These are phyloP conservation scores for Fusarium buharicum DNA, from an alignment of 2,329 filamentous ascomycete species.

Conservation along the genomic window DNA sequence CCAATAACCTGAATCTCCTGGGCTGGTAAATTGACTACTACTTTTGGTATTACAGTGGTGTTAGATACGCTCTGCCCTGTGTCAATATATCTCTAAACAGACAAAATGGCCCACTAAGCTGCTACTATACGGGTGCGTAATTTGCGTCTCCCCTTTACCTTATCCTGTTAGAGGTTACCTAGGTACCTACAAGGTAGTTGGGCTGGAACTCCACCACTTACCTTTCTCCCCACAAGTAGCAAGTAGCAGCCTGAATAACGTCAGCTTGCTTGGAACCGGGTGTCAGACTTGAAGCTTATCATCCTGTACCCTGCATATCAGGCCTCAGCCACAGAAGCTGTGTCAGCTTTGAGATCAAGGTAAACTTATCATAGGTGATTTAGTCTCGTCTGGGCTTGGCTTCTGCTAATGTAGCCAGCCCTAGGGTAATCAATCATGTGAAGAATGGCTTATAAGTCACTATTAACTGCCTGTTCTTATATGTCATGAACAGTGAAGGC, in stretches of 20 bases:
- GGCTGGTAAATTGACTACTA: slow-evolving; percentile 4
- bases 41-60: slow-evolving; percentile 1
- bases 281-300: not conserved
- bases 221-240: slow-evolving; percentile 3
- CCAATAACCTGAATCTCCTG: slow-evolving; percentile 21
- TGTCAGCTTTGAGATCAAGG: not conserved
- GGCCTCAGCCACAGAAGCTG: slow-evolving; percentile 4
- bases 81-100: not conserved
- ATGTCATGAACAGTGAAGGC: no score
- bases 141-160: slow-evolving; percentile 17
- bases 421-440: no score
- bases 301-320: not conserved
- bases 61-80: not conserved
- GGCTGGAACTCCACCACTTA: slow-evolving; percentile 11
- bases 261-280: slow-evolving; percentile 9
- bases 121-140: not conserved
- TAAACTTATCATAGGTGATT: not conserved
- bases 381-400: no score
- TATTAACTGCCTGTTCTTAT: no score
- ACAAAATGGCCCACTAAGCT: not conserved
- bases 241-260: slow-evolving; percentile 6
- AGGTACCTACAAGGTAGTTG: no score
- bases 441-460: no score
- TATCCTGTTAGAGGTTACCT: slow-evolving; percentile 2
- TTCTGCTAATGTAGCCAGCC: no score